Percentiles rank a stretch among this genome's conserved stretches.
Evolutionary conservation across 441 rosid species (phyloP).

Genomic region (Lepidium campestre): DNA sequence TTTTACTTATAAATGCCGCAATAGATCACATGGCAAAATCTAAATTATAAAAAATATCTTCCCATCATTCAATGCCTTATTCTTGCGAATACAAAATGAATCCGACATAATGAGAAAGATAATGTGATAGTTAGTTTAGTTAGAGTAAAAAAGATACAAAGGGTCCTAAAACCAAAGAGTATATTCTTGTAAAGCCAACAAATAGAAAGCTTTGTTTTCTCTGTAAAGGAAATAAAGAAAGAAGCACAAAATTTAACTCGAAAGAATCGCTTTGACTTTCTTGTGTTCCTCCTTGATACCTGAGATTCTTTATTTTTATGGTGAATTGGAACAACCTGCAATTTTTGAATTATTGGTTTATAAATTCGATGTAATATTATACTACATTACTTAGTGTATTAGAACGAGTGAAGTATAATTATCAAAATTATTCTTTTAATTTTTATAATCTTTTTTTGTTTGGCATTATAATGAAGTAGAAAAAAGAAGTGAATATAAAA

Average conservation of each 20-base stretch:
- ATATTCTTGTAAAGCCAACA: slow-evolving; percentile 18
- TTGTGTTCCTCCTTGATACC: slow-evolving; percentile 7
- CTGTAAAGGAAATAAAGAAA: not conserved
- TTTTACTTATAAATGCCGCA: not conserved
- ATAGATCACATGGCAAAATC: not conserved
- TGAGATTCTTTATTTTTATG: too few species aligned
- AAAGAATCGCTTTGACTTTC: slow-evolving; percentile 23
- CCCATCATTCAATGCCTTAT: not conserved
- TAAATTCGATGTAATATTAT: too few species aligned
- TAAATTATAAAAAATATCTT: not conserved
- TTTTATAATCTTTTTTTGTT: too few species aligned
- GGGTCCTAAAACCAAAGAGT: slow-evolving; percentile 9
- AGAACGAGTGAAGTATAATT: too few species aligned
- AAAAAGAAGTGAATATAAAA: not conserved
- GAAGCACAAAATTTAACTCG: slow-evolving; percentile 10
- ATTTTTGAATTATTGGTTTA: too few species aligned
- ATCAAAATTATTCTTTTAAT: too few species aligned
- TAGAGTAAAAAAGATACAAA: not conserved
- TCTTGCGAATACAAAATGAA: not conserved
- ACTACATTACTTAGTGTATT: too few species aligned
- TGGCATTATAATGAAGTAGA: too few species aligned
- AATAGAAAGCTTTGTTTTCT: slow-evolving; percentile 7
- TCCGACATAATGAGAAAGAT: not conserved
- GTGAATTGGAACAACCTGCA: too few species aligned
- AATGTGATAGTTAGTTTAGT: too few species aligned